Base-by-base conservation (phyloP, 2,329 filamentous ascomycete species). In the Tolypocladium capitatum region DNA sequence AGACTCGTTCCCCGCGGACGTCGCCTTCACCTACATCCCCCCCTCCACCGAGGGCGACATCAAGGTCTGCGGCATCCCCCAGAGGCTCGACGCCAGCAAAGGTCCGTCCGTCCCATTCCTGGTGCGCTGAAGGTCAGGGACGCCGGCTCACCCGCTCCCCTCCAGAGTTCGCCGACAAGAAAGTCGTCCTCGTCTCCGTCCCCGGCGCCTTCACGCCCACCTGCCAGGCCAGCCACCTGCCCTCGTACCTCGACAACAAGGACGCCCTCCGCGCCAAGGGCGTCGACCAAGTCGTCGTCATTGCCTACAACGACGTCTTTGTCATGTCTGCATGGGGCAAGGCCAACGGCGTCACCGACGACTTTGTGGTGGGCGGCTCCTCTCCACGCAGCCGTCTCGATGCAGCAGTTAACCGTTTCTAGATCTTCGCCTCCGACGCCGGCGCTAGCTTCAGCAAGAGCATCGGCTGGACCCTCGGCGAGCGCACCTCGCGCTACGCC, bases 271-370 rank as follows among this genome's bases (percentile, higher is more conserved):
- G 81, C 71, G 71, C 71, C 62, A 91, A 91, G 76, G 87, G 86
- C 58, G 84, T 94, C 56, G 88, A 94, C 67, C 68, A 84, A 53
- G 79, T 94, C 59, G 78, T 87, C 56, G 80, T 92, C 61, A 83
- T 94, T 60, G 85, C 87, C 51, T 83, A 73, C 73, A 94, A 94
- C 69, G 89, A 94, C 68, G 73, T 82, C 54, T 94, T 75, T 63
- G 88, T 94, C 66, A 91, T 91, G 86, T 83, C 80, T 58, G 87
- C 85, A 47, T 92, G 86, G 86, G 84, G 81, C 69, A 94, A 94
- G 78, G 87, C 88, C 61, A 91, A 94, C 69, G 75, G 75, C 46
- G 74, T 91, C 61, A 82, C 78, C 61, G 80, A 81, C 54, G 83
- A 91, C 57, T 74, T 65, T 49, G 74, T 79, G 55, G 74, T 78